Conservation (phyloP, 257 asterid species). For the Solanum tacnaense region DNA sequence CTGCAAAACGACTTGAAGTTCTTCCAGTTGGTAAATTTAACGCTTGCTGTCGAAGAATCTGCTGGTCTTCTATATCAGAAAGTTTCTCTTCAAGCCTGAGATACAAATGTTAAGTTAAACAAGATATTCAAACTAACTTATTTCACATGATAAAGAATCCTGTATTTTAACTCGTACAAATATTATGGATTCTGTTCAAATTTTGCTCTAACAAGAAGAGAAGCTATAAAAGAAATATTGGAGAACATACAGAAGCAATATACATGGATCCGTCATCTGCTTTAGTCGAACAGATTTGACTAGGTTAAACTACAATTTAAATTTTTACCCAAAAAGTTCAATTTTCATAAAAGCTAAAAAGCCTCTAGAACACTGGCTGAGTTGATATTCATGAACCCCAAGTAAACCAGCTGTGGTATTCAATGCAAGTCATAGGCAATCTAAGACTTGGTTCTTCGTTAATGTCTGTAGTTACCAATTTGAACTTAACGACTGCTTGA, state of each 20-base stretch:
- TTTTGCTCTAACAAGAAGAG: not conserved
- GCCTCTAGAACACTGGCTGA: not conserved
- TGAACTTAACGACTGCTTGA: not conserved
- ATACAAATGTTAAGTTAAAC: slow-evolving; percentile 8
- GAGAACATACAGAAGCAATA: not conserved
- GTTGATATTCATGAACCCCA: not conserved
- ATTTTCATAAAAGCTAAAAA: not conserved
- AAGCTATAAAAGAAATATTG: not conserved
- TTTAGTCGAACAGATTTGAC: not conserved
- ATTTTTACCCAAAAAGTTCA: not conserved
- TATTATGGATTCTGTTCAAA: not conserved
- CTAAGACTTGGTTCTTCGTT: not conserved
- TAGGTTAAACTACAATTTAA: not conserved
- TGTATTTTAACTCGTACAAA: not conserved
- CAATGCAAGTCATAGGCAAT: not conserved
- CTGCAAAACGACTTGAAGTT: slow-evolving; percentile 38
- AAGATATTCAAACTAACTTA: slow-evolving; percentile 4
- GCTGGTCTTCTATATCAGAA: slow-evolving; percentile 58
- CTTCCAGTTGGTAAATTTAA: slow-evolving; percentile 39
- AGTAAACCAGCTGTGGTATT: not conserved
- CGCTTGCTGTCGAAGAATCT: slow-evolving; percentile 50
- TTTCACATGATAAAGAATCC: not conserved
- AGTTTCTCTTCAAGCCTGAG: slow-evolving; percentile 69
- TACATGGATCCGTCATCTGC: not conserved
- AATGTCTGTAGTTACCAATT: not conserved